These are phyloP conservation scores for Ananas comosus DNA, from an alignment of 176 grass and related monocot genomes.

Conservation along the genomic window DNA sequence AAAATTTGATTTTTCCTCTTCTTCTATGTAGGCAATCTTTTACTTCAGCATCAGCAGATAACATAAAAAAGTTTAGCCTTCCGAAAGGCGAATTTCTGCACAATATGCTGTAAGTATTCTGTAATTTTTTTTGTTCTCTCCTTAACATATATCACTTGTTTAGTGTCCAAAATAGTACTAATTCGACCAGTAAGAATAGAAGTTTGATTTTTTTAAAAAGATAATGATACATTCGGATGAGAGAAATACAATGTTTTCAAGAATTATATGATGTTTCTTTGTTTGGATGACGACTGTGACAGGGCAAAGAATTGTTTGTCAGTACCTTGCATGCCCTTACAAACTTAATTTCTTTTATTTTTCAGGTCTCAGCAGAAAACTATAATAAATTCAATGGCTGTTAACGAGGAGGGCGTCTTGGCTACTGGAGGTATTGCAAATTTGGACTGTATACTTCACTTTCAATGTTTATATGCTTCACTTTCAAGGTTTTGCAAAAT, in stretches of 20 bases:
- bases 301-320: background rate
- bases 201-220: too few species aligned
- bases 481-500: too few species aligned
- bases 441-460: too few species aligned
- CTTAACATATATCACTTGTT: too few species aligned
- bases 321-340: background rate
- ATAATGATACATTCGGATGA: too few species aligned
- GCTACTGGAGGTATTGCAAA: slow-evolving; percentile 67
- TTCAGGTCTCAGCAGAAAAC: slow-evolving; percentile 96
- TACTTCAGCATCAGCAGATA: slow-evolving; percentile 93
- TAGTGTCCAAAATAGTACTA: too few species aligned
- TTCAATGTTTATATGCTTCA: too few species aligned
- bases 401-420: slow-evolving; percentile 93
- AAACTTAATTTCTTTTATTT: background rate
- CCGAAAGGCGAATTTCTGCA: slow-evolving; percentile 96
- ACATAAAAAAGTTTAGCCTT: slow-evolving; percentile 89
- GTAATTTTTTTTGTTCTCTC: background rate
- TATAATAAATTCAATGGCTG: slow-evolving; percentile 93
- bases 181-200: too few species aligned
- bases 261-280: too few species aligned
- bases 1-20: slow-evolving; percentile 7
- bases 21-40: slow-evolving; percentile 57
- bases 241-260: too few species aligned
- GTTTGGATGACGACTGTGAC: too few species aligned
- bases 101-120: slow-evolving; percentile 83